Evolutionary conservation across 2,329 filamentous ascomycete species (phyloP).

Genomic region (Aspergillus sp.): DNA sequence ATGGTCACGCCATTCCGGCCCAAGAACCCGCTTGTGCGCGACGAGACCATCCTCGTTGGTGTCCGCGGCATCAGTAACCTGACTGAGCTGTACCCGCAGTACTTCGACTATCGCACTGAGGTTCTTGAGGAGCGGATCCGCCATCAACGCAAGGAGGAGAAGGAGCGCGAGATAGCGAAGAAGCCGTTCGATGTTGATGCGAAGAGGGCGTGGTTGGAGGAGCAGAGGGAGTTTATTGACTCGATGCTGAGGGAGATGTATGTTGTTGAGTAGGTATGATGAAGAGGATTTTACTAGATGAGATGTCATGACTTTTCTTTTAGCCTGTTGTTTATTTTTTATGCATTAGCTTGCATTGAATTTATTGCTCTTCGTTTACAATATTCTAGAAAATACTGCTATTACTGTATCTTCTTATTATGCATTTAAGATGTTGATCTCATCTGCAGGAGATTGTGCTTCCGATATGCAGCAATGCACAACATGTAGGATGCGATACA

Average conservation of each 20-base stretch:
- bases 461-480: no score
- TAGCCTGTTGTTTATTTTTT: no score
- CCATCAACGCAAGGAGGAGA: conserved; percentile 40
- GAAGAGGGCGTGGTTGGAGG: conserved; percentile 33
- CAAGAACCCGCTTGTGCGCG: conserved; percentile 51
- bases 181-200: conserved; percentile 22
- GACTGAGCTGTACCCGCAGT: conserved; percentile 57
- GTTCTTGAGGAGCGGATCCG: conserved; percentile 58
- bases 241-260: conserved; percentile 34
- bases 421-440: no score
- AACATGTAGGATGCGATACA: no score
- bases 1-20: conserved; percentile 65
- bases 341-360: no score
- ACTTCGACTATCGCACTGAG: conserved; percentile 58
- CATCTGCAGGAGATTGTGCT: no score
- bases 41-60: conserved; percentile 59
- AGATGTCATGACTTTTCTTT: neutral
- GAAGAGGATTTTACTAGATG: neutral
- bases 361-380: no score
- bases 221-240: conserved; percentile 36
- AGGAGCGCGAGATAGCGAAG: conserved; percentile 21
- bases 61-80: conserved; percentile 58
- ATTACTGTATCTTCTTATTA: no score
- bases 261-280: neutral
- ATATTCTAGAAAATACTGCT: no score